phyloP scores from a whole-genome alignment of 1,284 basidiomycete genomes.

The Mycena citricolor region DNA sequence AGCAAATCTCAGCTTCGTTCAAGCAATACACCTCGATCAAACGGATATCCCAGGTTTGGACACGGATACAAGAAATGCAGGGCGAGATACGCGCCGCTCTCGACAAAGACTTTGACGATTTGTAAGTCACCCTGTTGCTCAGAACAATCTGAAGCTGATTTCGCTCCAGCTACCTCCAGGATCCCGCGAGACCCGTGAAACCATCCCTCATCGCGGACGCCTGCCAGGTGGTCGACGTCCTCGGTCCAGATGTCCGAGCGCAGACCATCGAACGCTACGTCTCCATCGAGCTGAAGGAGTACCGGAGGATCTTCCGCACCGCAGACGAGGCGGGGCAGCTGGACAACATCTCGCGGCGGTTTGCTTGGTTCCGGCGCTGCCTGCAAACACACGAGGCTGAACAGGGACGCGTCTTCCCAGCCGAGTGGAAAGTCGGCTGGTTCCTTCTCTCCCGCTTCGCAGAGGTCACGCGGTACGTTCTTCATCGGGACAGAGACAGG shows the following conservation, averaged over 20 bases:
- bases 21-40: conserved; percentile 74
- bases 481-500: too few species aligned
- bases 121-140: conserved; percentile 53
- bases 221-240: conserved; percentile 81
- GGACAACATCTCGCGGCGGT: conserved; percentile 92
- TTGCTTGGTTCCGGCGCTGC: conserved; percentile 95
- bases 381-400: conserved; percentile 88
- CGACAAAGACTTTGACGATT: conserved; percentile 86
- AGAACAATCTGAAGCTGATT: conserved; percentile 3
- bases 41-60: conserved; percentile 75
- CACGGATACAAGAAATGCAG: conserved; percentile 77
- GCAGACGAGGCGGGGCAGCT: conserved; percentile 94
- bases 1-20: conserved; percentile 79
- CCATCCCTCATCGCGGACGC: conserved; percentile 70
- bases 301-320: conserved; percentile 91
- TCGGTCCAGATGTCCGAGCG: conserved; percentile 79
- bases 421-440: conserved; percentile 82
- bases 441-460: conserved; percentile 79
- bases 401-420: conserved; percentile 78
- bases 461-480: conserved; percentile 76
- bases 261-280: conserved; percentile 90
- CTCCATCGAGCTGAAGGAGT: conserved; percentile 90
- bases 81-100: conserved; percentile 74
- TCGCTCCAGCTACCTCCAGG: conserved; percentile 70
- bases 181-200: conserved; percentile 68